Evolutionary conservation across 768 basidiomycete species (phyloP).

Genomic region (Tylopilus sp.): DNA sequence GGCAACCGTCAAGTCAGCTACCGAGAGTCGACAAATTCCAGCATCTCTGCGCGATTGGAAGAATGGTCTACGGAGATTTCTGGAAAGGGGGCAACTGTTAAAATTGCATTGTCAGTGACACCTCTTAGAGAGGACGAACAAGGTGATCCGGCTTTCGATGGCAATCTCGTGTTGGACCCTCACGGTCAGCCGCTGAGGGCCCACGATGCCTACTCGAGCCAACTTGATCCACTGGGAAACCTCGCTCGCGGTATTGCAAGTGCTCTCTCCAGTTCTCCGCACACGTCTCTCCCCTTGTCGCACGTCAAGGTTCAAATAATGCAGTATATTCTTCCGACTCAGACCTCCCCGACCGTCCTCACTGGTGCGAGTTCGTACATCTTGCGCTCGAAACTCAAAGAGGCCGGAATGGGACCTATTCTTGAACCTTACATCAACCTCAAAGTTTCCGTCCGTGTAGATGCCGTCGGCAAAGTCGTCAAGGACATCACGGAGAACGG

Average conservation of each 20-base stretch:
- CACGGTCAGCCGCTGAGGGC: conserved; percentile 49
- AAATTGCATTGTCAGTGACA: conserved; percentile 53
- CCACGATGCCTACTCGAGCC: conserved; percentile 45
- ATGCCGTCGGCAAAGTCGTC: conserved; percentile 70
- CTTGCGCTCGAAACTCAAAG: conserved; percentile 57
- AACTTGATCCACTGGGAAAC: conserved; percentile 45
- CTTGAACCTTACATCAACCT: conserved; percentile 76
- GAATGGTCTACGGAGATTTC: conserved; percentile 62
- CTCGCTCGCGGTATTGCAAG: conserved; percentile 69
- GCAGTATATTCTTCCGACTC: conserved; percentile 40
- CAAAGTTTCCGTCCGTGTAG: conserved; percentile 64
- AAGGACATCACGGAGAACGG: conserved; percentile 83
- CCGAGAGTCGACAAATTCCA: conserved; percentile 51
- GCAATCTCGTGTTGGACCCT: conserved; percentile 64
- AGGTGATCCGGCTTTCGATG: conserved; percentile 72
- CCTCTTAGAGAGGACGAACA: conserved; percentile 51
- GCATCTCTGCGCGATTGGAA: conserved; percentile 31
- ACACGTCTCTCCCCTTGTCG: conserved; percentile 70
- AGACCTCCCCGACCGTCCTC: conserved; percentile 49
- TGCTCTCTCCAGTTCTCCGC: conserved; percentile 73
- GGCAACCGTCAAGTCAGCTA: conserved; percentile 78
- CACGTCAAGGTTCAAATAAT: conserved; percentile 56
- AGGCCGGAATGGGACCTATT: conserved; percentile 66
- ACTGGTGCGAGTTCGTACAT: conserved; percentile 63
- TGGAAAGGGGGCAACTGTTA: conserved; percentile 51